Conservation (phyloP, 257 asterid species). For the Solanum pennellii region DNA sequence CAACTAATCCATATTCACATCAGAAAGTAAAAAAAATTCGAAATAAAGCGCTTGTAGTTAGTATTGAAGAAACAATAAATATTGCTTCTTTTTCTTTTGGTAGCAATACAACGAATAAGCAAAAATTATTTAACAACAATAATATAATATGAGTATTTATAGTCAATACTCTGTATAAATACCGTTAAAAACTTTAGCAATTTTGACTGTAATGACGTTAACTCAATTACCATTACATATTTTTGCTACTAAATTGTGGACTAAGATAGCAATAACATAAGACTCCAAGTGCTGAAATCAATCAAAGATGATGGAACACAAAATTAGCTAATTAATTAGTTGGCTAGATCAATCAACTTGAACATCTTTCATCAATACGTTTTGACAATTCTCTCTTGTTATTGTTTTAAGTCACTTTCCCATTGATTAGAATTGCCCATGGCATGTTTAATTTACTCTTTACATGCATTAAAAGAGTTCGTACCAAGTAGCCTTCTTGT, state of each 20-base stretch:
- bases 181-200: rapidly evolving
- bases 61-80: no score
- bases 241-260: no score
- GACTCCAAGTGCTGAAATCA: not conserved
- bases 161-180: not conserved
- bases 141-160: no score
- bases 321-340: not conserved
- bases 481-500: not conserved
- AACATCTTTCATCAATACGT: not conserved
- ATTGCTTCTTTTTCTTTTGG: no score
- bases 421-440: not conserved
- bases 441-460: not conserved
- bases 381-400: not conserved
- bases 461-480: not conserved
- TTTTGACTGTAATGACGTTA: not conserved
- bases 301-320: not conserved
- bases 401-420: not conserved
- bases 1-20: no score
- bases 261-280: not conserved
- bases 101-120: no score
- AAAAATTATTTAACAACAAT: no score
- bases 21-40: no score
- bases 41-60: no score
- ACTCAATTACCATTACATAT: not conserved
- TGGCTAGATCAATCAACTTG: not conserved